Conservation (phyloP, 345 rosid species). For the Hibiscus tridactylites region DNA sequence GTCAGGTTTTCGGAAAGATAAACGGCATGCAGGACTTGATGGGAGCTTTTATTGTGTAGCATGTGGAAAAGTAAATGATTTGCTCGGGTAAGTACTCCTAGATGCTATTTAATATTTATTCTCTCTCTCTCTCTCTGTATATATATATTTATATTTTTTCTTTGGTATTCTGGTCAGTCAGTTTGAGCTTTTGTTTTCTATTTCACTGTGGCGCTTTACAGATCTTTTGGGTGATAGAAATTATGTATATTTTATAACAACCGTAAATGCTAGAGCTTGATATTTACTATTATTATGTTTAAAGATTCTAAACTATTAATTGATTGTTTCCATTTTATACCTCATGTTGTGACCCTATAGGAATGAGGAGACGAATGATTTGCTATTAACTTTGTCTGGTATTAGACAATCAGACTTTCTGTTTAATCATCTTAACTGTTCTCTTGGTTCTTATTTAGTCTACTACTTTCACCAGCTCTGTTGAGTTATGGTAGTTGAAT, state of each 20-base stretch:
- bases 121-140: not conserved
- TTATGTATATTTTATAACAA: not conserved
- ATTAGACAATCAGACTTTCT: too few relatives aligned
- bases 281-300: too few relatives aligned
- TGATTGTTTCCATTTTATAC: too few relatives aligned
- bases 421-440: too few relatives aligned
- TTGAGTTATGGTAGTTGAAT: not conserved
- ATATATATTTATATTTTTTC: not conserved
- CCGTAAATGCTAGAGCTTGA: too few relatives aligned
- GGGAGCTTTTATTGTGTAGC: slow-evolving; percentile 66
- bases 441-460: too few relatives aligned
- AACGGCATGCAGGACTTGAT: slow-evolving; percentile 39
- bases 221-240: too few relatives aligned
- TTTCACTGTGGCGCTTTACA: not conserved
- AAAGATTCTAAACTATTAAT: too few relatives aligned
- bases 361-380: too few relatives aligned
- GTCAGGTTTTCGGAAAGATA: slow-evolving; percentile 55
- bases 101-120: not conserved
- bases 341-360: too few relatives aligned
- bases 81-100: slow-evolving; percentile 56
- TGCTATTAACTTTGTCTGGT: too few relatives aligned
- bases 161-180: not conserved
- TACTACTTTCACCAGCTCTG: too few relatives aligned
- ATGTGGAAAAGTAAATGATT: slow-evolving; percentile 74
- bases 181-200: not conserved